These are phyloP conservation scores for Arabis hirsuta DNA, from an alignment of 345 rosid species.

Conservation along the genomic window DNA sequence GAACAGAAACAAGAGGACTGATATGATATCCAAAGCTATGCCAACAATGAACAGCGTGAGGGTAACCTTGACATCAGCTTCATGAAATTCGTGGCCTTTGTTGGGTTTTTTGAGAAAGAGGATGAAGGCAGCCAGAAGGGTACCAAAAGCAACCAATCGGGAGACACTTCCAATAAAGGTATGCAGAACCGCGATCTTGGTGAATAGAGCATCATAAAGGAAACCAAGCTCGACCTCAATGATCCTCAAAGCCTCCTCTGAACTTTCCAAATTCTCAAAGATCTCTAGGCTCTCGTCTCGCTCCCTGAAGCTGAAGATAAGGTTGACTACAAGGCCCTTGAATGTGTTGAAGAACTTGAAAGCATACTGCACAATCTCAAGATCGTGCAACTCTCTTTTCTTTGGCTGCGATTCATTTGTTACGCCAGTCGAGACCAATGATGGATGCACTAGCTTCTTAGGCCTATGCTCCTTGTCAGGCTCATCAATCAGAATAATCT, in stretches of 20 bases:
- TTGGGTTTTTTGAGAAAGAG: constrained; percentile 43
- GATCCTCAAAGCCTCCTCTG: constrained; percentile 53
- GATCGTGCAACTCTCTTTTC: not conserved
- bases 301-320: constrained; percentile 55
- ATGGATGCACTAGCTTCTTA: constrained; percentile 26
- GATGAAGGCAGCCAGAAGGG: constrained; percentile 41
- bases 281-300: constrained; percentile 52
- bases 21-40: constrained; percentile 48
- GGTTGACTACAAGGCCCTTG: constrained; percentile 63
- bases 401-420: not conserved
- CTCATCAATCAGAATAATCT: constrained; percentile 50
- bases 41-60: constrained; percentile 56
- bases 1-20: constrained; percentile 50
- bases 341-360: constrained; percentile 47
- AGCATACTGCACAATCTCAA: constrained; percentile 45
- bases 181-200: constrained; percentile 55
- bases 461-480: constrained; percentile 47
- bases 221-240: constrained; percentile 67
- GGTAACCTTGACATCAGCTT: constrained; percentile 51
- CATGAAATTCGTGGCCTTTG: constrained; percentile 27
- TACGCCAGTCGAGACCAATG: not conserved
- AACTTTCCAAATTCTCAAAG: constrained; percentile 3
- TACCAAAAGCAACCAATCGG: constrained; percentile 33
- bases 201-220: constrained; percentile 61
- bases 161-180: constrained; percentile 38